phyloP scores from a whole-genome alignment of 2,329 filamentous ascomycete genomes.

The Aspergillus sp. region DNA sequence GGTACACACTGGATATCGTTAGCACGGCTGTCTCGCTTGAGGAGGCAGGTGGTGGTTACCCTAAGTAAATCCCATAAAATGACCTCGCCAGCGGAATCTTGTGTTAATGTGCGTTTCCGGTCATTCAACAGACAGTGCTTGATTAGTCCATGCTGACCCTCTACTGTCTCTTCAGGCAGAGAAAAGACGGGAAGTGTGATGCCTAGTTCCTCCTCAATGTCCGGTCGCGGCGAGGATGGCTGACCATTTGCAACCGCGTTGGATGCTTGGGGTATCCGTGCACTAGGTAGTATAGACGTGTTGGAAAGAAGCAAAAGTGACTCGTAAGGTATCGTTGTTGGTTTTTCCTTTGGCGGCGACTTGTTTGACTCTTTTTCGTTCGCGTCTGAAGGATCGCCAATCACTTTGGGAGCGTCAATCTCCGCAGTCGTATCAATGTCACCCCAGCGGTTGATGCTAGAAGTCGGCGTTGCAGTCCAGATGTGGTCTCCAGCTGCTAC shows the following conservation, averaged over 20 bases:
- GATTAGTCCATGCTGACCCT: slow-evolving; percentile 91
- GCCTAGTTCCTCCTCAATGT: slow-evolving; percentile 50
- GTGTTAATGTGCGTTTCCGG: slow-evolving; percentile 79
- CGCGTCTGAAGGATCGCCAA: slow-evolving; percentile 52
- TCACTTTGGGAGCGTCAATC: slow-evolving; percentile 50
- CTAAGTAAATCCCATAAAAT: slow-evolving; percentile 90
- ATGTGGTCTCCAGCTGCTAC: slow-evolving; percentile 69
- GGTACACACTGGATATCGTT: slow-evolving; percentile 67
- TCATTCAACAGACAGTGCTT: slow-evolving; percentile 93
- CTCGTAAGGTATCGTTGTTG: slow-evolving; percentile 67
- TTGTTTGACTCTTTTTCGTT: slow-evolving; percentile 23
- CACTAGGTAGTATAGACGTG: slow-evolving; percentile 70
- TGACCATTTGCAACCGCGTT: slow-evolving; percentile 51
- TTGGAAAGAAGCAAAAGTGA: slow-evolving; percentile 82
- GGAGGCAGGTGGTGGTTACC: slow-evolving; percentile 45
- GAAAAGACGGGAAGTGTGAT: slow-evolving; percentile 64
- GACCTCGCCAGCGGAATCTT: slow-evolving; percentile 94
- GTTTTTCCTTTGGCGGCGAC: slow-evolving; percentile 13
- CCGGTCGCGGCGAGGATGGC: slow-evolving; percentile 56
- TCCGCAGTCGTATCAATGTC: slow-evolving; percentile 78
- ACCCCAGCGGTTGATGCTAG: slow-evolving; percentile 88
- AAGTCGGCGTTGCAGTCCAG: slow-evolving; percentile 87
- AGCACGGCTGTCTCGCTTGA: slow-evolving; percentile 10
- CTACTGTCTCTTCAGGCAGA: slow-evolving; percentile 76
- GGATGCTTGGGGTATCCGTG: slow-evolving; percentile 56